These are phyloP conservation scores for Tripidium arundinaceum DNA, from an alignment of 202 grass and related monocot species.

Conservation along the genomic window DNA sequence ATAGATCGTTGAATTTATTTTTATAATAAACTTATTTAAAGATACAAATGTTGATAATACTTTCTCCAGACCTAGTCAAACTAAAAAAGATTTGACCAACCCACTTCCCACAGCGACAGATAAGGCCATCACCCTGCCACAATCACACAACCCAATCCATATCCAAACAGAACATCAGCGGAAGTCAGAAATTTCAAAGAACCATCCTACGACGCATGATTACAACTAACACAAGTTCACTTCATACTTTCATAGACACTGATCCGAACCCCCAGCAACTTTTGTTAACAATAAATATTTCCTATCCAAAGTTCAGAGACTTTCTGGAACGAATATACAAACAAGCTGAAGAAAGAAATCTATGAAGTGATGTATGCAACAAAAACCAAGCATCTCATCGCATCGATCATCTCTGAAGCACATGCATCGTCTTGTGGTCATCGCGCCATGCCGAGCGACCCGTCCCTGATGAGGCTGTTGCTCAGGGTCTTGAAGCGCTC, in stretches of 20 bases:
- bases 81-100: too few relatives aligned
- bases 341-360: not conserved
- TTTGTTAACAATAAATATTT: not conserved
- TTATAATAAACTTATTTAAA: too few relatives aligned
- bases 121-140: too few relatives aligned
- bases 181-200: too few relatives aligned
- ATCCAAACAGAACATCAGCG: too few relatives aligned
- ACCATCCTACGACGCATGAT: not conserved
- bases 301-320: not conserved
- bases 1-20: too few relatives aligned
- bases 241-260: not conserved
- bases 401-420: constrained; percentile 10
- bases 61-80: too few relatives aligned
- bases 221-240: not conserved
- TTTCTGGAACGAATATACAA: not conserved
- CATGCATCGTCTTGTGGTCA: not conserved
- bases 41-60: too few relatives aligned
- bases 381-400: constrained; percentile 34
- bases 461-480: constrained; percentile 87
- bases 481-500: constrained; percentile 79
- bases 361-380: not conserved
- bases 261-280: not conserved
- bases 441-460: constrained; percentile 41
- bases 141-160: not conserved
- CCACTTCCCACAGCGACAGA: too few relatives aligned